Evolutionary conservation across 352 stramenopile genomes (phyloP), one percentile per base, ranked within the genome.

Genomic region (Stephanocyclus meneghinianus): DNA sequence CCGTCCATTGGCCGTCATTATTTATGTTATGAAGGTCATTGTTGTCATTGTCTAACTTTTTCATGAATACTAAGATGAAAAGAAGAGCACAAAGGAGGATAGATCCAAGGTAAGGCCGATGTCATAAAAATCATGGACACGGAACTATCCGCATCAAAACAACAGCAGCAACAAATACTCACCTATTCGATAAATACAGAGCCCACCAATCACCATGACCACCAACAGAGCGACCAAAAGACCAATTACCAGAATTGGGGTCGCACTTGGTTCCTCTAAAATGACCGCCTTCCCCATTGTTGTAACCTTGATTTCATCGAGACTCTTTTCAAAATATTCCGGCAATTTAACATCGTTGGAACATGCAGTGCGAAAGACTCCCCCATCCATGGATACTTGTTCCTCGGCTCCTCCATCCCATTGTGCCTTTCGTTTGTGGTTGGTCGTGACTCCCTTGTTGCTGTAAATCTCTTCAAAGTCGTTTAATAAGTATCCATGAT

Each of bases 401-500:
- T 40, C 29, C 53, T 8, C 29, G 16, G 21, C 29, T 21, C 42
- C 21, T 30, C 8, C 37, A 50, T 65, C 35, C 32, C 6, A 10
- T 13, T 50, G 16, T 18, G 16, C 35, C 21, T 56, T 68, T n/a
- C 4, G 8, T 11, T 45, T 55, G 1, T 4, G 35, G 42, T 55
- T 68, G 1, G 60, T 29, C 42, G 30, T 18, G 2, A 57, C 42
- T 32, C 60, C 60, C 42, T 68, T 68, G 42, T 68, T 68, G n/a
- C 60, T 68, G 18, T 57, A n/a, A 42, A 68, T 68, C 60, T 68
- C 44, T 40, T 68, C 40, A 68, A 68, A 68, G n/a, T 68, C 44
- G 44, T 68, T 44, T 16, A 68, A 32, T 10, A 57, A 18, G 21
- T 44, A 68, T 56, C 60, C 60, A 26, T 68, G 60, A 55, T 68